Percentiles rank a stretch among this genome's conserved stretches.
These are phyloP conservation scores for Vigna radiata DNA, from an alignment of 306 rosid genomes.

Conservation along the genomic window DNA sequence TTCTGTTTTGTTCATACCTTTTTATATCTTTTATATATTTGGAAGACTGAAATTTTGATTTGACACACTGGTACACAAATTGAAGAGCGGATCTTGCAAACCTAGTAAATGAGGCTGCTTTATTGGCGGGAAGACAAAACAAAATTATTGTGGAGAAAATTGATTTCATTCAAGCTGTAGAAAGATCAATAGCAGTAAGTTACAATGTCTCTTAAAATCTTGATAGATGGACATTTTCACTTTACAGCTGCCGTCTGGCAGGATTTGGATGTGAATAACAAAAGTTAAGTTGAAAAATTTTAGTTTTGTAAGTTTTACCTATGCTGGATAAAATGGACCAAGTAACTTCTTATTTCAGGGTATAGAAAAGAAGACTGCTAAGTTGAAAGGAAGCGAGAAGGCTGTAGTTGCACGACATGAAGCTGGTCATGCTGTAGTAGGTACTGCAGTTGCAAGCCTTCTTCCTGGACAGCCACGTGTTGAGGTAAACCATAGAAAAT, in stretches of 20 bases:
- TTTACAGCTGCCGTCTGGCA: slow-evolving; percentile 9
- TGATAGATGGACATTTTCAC: slow-evolving; percentile 24
- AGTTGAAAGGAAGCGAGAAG: slow-evolving; percentile 90
- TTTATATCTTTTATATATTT: slow-evolving; percentile 36
- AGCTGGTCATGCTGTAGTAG: slow-evolving; percentile 99
- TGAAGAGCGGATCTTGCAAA: slow-evolving; percentile 98
- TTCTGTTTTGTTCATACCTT: slow-evolving; percentile 24
- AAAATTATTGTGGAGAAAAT: slow-evolving; percentile 87
- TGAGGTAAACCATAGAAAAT: slow-evolving; percentile 65
- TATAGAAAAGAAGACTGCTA: slow-evolving; percentile 94
- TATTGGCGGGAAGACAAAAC: slow-evolving; percentile 90
- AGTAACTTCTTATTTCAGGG: slow-evolving; percentile 70
- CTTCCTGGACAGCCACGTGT: slow-evolving; percentile 95
- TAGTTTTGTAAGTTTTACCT: slow-evolving; percentile 1
- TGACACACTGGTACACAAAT: slow-evolving; percentile 29
- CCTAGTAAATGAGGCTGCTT: slow-evolving; percentile 96
- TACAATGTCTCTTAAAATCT: slow-evolving; percentile 26
- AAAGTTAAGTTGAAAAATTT: slow-evolving; percentile 22
- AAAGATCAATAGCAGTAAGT: slow-evolving; percentile 97
- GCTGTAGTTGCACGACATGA: slow-evolving; percentile 98
- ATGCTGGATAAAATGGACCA: slow-evolving; percentile 46
- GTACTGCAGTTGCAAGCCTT: slow-evolving; percentile 96
- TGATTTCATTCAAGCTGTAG: slow-evolving; percentile 97
- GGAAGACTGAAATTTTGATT: slow-evolving; percentile 25
- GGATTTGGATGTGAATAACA: slow-evolving; percentile 4